Evolutionary conservation across 306 rosid species (phyloP).

Genomic region (Prunus dulcis): DNA sequence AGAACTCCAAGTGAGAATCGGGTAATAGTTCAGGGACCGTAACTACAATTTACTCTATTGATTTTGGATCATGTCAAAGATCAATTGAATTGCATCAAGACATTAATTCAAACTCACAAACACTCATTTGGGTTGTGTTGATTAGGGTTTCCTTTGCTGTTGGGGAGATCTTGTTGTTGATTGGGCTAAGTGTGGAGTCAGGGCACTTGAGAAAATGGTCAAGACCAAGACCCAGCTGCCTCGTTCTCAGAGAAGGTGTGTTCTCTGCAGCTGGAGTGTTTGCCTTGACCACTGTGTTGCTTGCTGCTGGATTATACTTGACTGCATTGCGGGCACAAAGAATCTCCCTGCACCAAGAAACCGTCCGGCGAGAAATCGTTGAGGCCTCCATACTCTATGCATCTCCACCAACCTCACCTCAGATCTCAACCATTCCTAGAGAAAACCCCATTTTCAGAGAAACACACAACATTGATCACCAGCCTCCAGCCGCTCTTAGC

Average conservation of each 20-base stretch:
- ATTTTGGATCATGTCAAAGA: too few relatives aligned
- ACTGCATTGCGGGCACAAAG: conserved; percentile 64
- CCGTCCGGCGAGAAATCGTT: conserved; percentile 45
- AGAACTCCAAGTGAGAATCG: too few relatives aligned
- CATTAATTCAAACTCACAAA: background rate
- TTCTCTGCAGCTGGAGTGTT: conserved; percentile 80
- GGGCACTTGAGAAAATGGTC: conserved; percentile 80
- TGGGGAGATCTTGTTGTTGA: conserved; percentile 72
- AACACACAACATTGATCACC: conserved; percentile 18
- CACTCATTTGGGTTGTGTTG: background rate
- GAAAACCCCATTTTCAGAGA: conserved; percentile 59
- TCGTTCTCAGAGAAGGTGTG: conserved; percentile 52
- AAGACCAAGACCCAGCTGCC: conserved; percentile 53
- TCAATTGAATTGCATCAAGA: background rate
- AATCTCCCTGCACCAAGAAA: conserved; percentile 44
- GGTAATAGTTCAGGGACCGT: too few relatives aligned
- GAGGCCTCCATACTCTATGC: conserved; percentile 50
- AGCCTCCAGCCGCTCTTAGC: conserved; percentile 40
- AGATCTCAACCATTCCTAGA: conserved; percentile 44
- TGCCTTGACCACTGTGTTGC: conserved; percentile 62
- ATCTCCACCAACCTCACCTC: conserved; percentile 67
- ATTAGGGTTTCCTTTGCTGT: conserved; percentile 80
- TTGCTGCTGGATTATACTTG: conserved; percentile 67
- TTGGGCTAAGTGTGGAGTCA: conserved; percentile 78
- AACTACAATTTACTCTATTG: too few relatives aligned